A percentile compares a stretch with the other conserved stretches of the same genome.
Evolutionary conservation across 441 rosid genomes (phyloP).

Genomic region (Eutrema salsugineum): DNA sequence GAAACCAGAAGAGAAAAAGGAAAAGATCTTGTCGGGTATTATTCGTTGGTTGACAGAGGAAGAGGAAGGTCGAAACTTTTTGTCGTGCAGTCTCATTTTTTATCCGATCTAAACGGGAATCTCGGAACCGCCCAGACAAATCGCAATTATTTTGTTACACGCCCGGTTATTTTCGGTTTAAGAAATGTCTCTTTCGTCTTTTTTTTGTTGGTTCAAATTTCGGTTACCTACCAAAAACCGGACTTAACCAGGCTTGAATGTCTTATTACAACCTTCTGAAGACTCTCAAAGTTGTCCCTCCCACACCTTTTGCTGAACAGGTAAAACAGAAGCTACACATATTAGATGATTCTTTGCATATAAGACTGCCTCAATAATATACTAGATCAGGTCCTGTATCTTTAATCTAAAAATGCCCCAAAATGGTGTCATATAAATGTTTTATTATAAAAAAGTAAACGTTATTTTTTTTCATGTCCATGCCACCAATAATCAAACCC

Average conservation of each 20-base stretch:
- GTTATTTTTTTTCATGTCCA: no score
- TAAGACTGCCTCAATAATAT: not conserved
- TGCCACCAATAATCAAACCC: no score
- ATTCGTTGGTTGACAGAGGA: not conserved
- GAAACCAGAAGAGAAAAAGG: not conserved
- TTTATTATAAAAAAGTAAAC: not conserved
- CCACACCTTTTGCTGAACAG: slow-evolving; percentile 70
- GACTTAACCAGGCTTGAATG: not conserved
- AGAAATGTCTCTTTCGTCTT: not conserved
- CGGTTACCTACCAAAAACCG: not conserved
- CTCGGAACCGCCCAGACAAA: slow-evolving; percentile 1
- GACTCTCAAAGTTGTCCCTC: slow-evolving; percentile 37
- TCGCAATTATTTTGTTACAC: not conserved
- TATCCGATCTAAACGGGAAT: not conserved
- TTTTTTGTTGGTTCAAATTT: not conserved
- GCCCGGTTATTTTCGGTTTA: slow-evolving; percentile 14
- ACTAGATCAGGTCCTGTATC: not conserved
- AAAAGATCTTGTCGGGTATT: slow-evolving; percentile 2
- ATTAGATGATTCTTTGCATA: not conserved
- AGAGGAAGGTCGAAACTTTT: not conserved
- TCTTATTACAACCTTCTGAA: slow-evolving; percentile 37
- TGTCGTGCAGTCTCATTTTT: not conserved
- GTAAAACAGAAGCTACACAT: slow-evolving; percentile 20
- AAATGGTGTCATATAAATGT: not conserved
- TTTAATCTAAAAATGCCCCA: not conserved